Conservation (phyloP, 805 yeast species). For the Metschnikowia amazonensis region DNA sequence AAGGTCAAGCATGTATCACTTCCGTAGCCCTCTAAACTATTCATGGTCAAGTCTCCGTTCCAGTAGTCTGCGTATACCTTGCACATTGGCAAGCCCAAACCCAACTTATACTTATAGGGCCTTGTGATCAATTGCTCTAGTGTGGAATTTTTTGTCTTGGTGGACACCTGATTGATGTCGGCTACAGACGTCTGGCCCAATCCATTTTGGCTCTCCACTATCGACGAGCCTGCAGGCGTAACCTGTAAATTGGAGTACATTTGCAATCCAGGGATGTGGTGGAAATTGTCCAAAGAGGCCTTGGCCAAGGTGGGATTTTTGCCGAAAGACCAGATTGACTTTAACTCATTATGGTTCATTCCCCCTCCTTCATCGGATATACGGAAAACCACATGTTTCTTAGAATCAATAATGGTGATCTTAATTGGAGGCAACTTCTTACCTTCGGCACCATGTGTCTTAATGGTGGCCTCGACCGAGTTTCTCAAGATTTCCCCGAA, state of each 20-base stretch:
- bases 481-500: conserved; percentile 86
- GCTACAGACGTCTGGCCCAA: conserved; percentile 42
- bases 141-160: conserved; percentile 45
- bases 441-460: conserved; percentile 27
- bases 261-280: conserved; percentile 61
- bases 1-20: conserved; percentile 80
- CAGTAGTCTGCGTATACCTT: conserved; percentile 92
- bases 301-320: conserved; percentile 60
- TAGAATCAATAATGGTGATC: conserved; percentile 68
- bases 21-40: conserved; percentile 86
- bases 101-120: conserved; percentile 70
- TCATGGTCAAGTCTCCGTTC: conserved; percentile 86
- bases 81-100: conserved; percentile 90
- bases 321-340: conserved; percentile 83
- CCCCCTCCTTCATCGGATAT: conserved; percentile 94
- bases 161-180: conserved; percentile 30
- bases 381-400: conserved; percentile 66
- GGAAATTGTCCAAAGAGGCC: conserved; percentile 60
- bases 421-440: conserved; percentile 63
- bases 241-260: conserved; percentile 39
- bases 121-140: conserved; percentile 64
- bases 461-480: conserved; percentile 76
- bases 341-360: conserved; percentile 52
- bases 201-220: conserved; percentile 23
- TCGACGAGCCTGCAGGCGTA: conserved; percentile 39